These are phyloP conservation scores for Nephelium lappaceum DNA, from an alignment of 345 rosid species.

Conservation along the genomic window DNA sequence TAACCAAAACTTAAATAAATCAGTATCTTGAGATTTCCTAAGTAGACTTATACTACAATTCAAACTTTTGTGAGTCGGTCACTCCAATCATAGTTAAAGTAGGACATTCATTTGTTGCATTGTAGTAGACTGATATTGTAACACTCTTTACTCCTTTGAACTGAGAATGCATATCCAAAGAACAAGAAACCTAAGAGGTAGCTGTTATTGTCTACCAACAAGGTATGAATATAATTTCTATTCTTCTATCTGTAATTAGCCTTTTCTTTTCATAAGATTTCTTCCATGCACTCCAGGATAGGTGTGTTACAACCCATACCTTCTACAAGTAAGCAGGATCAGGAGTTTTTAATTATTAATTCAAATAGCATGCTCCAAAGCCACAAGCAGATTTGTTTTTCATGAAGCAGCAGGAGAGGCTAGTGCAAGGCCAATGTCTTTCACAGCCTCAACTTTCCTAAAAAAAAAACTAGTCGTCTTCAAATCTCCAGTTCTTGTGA, in stretches of 20 bases:
- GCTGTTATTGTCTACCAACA: background rate
- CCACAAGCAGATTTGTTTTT: background rate
- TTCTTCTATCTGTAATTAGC: background rate
- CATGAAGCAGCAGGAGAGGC: constrained; percentile 2
- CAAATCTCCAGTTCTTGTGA: background rate
- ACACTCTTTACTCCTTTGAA: background rate
- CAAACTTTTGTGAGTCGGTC: background rate
- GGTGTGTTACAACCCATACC: background rate
- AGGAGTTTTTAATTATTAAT: background rate
- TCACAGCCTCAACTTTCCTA: background rate
- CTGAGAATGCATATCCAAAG: background rate
- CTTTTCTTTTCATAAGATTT: background rate
- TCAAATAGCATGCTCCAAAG: background rate
- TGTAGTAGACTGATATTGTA: background rate
- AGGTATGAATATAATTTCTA: background rate
- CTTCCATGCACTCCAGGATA: background rate
- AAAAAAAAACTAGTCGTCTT: background rate
- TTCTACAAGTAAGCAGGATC: background rate
- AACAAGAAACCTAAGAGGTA: background rate
- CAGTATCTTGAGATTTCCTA: background rate
- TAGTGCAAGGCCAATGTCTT: background rate
- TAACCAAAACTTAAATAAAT: background rate
- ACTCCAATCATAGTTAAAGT: background rate
- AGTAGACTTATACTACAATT: background rate
- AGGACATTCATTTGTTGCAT: background rate